These are phyloP conservation scores for Schoenoplectus tabernaemontani DNA, from an alignment of 202 grass and related monocot genomes.

Conservation along the genomic window DNA sequence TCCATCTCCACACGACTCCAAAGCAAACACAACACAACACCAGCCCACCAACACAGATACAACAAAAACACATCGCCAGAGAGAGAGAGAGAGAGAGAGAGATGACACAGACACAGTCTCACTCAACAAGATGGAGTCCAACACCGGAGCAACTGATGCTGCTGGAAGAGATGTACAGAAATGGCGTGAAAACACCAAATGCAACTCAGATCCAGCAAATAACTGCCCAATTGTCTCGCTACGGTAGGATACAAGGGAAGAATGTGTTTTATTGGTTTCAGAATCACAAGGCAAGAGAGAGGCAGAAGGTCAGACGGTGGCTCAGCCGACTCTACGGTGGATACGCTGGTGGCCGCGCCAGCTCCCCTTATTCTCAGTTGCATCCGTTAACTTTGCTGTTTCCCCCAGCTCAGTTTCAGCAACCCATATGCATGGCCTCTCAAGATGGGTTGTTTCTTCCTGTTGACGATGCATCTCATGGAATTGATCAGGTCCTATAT, in stretches of 20 bases:
- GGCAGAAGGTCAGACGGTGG: constrained; percentile 29
- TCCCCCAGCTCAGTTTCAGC: constrained; percentile 11
- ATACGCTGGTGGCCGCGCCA: neutral
- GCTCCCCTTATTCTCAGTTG: constrained; percentile 13
- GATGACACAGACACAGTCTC: constrained; percentile 23
- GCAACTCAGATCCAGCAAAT: constrained; percentile 30
- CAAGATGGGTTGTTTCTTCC: constrained; percentile 10
- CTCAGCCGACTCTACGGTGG: constrained; percentile 27
- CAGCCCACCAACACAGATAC: neutral
- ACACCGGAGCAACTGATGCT: constrained; percentile 34
- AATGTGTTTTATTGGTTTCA: constrained; percentile 44
- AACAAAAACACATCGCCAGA: neutral
- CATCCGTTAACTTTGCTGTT: neutral
- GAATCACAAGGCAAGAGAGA: constrained; percentile 37
- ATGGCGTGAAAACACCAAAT: constrained; percentile 28
- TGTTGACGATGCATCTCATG: constrained; percentile 13
- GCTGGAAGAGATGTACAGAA: constrained; percentile 34
- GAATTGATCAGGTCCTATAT: constrained; percentile 3
- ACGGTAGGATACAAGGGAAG: constrained; percentile 36
- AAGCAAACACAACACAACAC: neutral
- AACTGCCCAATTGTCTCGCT: constrained; percentile 25
- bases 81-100: neutral
- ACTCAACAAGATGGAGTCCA: constrained; percentile 29
- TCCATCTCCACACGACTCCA: neutral
- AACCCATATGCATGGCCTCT: neutral